Percentiles rank a stretch among this genome's conserved stretches.
Conservation (phyloP, 305 asterid genomes). For the Rubia balearica region DNA sequence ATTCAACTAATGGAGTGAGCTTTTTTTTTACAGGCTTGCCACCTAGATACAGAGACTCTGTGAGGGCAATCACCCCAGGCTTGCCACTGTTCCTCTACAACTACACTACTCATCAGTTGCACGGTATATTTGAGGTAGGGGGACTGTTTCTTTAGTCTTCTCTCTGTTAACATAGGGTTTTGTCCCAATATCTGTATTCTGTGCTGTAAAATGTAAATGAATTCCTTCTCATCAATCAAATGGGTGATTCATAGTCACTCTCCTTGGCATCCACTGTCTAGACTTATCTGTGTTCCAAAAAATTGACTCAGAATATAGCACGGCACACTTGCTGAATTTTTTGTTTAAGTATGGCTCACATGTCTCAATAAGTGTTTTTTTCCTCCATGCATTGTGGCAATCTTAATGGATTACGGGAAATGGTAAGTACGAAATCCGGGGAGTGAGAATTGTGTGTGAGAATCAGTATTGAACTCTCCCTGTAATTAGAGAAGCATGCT, state of each 20-base stretch:
- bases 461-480: not conserved
- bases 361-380: not conserved
- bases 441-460: not conserved
- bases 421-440: not conserved
- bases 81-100: conserved; percentile 91
- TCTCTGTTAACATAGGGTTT: not conserved
- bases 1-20: conserved; percentile 1
- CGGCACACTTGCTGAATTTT: not conserved
- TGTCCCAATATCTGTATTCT: not conserved
- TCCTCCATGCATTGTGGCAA: not conserved
- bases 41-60: conserved; percentile 89
- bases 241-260: not conserved
- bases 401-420: not conserved
- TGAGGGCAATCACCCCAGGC: conserved; percentile 96
- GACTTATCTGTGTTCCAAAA: not conserved
- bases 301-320: not conserved
- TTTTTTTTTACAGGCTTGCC: conserved; percentile 72
- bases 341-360: not conserved
- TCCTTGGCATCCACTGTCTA: not conserved
- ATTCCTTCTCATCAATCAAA: not conserved
- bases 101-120: conserved; percentile 93
- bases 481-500: not conserved
- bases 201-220: not conserved
- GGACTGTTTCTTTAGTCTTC: conserved; percentile 6
- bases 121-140: conserved; percentile 82